These are phyloP conservation scores for Spinacia oleracea DNA, from an alignment of 179 eudicot species.

Conservation along the genomic window DNA sequence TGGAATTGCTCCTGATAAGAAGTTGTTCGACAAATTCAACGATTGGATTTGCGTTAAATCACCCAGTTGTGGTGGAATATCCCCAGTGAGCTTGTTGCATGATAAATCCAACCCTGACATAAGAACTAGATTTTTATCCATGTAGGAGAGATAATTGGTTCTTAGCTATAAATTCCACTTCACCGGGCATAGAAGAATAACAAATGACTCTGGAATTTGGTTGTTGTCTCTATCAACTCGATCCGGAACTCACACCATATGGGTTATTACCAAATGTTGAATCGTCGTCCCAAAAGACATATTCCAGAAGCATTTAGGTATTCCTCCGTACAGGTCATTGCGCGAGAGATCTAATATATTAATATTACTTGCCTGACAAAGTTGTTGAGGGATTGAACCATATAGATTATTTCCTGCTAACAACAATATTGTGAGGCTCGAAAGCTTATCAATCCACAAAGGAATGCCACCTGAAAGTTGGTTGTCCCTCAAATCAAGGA, in stretches of 20 bases:
- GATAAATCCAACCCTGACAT: not conserved
- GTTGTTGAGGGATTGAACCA: conserved; percentile 17
- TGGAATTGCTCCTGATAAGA: conserved; percentile 16
- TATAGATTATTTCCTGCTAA: conserved; percentile 11
- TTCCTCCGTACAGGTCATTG: conserved; percentile 4
- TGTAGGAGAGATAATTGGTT: conserved; percentile 9
- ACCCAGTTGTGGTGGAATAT: conserved; percentile 6
- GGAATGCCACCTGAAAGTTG: conserved; percentile 20
- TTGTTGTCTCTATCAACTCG: too few species aligned
- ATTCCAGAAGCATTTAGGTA: conserved; percentile 16
- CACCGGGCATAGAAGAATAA: not conserved
- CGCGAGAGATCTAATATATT: conserved; percentile 23
- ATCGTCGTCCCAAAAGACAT: conserved; percentile 18
- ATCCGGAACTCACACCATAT: too few species aligned
- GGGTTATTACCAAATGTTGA: too few species aligned
- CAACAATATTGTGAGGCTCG: not conserved
- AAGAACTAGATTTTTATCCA: conserved; percentile 17
- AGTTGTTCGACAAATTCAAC: conserved; percentile 8
- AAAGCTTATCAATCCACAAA: conserved; percentile 23
- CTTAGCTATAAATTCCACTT: conserved; percentile 7
- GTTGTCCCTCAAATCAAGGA: conserved; percentile 5
- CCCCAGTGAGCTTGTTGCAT: not conserved
- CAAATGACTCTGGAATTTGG: too few species aligned
- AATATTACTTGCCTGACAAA: not conserved
- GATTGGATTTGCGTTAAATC: not conserved